Evolutionary conservation across 306 rosid species (phyloP).

Genomic region (Vicia sativa): DNA sequence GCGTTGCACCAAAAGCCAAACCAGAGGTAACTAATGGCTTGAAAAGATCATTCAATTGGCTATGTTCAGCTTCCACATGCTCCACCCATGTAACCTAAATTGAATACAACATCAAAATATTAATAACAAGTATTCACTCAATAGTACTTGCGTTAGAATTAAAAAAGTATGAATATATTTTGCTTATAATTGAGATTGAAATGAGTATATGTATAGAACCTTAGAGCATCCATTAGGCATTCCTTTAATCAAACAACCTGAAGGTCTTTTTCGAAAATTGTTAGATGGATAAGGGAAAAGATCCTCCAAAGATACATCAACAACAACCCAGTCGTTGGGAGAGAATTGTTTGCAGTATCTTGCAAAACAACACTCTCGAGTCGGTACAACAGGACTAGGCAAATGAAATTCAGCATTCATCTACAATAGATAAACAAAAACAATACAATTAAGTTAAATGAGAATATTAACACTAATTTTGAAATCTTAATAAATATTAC

Average conservation of each 20-base stretch:
- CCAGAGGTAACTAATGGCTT: constrained; percentile 44
- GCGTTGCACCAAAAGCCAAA: constrained; percentile 59
- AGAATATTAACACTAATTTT: no score
- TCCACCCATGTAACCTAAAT: constrained; percentile 64
- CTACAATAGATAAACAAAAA: constrained; percentile 29
- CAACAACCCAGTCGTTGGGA: constrained; percentile 52
- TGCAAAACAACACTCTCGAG: constrained; percentile 54
- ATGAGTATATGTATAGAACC: constrained; percentile 36
- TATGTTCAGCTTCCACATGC: constrained; percentile 55
- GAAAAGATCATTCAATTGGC: constrained; percentile 33
- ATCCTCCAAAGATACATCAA: constrained; percentile 63
- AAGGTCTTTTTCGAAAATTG: constrained; percentile 50
- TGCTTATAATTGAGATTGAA: not conserved
- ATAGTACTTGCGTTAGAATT: no score
- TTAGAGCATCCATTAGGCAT: constrained; percentile 47
- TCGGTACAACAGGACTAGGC: constrained; percentile 44
- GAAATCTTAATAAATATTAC: no score
- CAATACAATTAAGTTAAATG: no score
- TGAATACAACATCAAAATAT: no score
- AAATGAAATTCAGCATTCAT: constrained; percentile 55
- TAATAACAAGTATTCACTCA: no score
- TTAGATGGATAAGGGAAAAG: constrained; percentile 43
- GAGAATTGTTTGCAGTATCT: constrained; percentile 55
- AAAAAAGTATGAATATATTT: no score
- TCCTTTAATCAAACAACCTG: constrained; percentile 59